Conservation (phyloP, 306 rosid species). For the Oxytropis ochrocephala region DNA sequence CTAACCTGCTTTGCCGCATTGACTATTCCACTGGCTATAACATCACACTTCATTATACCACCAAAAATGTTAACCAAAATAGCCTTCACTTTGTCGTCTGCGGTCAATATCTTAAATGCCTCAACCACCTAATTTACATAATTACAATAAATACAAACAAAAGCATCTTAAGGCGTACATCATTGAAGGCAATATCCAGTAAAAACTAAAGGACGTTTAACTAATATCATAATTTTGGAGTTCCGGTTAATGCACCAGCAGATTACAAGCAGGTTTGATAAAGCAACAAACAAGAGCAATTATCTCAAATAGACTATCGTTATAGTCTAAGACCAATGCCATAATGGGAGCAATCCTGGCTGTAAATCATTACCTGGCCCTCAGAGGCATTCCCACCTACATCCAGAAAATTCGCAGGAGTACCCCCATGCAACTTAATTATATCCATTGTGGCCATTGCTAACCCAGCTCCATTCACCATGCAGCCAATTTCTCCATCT, state of each 20-base stretch:
- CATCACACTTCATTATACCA: constrained; percentile 98
- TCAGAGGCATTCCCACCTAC: constrained; percentile 99
- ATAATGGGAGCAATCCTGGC: neutral
- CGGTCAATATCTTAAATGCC: constrained; percentile 93
- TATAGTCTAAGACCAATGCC: neutral
- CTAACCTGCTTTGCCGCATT: constrained; percentile 93
- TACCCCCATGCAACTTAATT: constrained; percentile 92
- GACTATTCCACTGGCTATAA: constrained; percentile 96
- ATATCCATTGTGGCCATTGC: constrained; percentile 99
- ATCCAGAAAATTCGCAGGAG: constrained; percentile 98
- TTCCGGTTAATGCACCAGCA: neutral
- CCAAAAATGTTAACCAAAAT: constrained; percentile 97
- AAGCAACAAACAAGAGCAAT: constrained; percentile 3
- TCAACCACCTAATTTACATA: constrained; percentile 70
- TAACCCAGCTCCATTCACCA: constrained; percentile 99
- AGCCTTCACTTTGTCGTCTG: constrained; percentile 95
- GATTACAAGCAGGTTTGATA: neutral
- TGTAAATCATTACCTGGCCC: constrained; percentile 64
- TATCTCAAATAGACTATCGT: neutral
- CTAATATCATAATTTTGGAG: neutral
- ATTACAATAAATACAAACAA: constrained; percentile 10
- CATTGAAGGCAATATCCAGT: neutral
- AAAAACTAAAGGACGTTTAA: neutral
- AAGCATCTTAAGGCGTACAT: neutral
- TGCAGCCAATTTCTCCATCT: constrained; percentile 99